Evolutionary conservation across 2,329 filamentous ascomycete species (phyloP).

Genomic region (Balansia obtecta): DNA sequence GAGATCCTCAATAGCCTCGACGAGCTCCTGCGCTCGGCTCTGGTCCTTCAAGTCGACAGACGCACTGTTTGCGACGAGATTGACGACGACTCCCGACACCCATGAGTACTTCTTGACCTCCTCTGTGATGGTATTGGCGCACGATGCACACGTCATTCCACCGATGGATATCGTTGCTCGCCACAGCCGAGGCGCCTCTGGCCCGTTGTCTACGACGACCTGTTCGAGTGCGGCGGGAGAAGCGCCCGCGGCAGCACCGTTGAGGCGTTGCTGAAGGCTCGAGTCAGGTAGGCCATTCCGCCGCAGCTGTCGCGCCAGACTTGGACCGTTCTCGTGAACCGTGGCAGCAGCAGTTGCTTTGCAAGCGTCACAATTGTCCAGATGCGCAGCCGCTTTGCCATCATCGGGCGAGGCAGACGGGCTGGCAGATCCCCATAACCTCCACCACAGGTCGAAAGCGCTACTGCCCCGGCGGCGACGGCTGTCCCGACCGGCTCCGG

Average conservation of each 20-base stretch:
- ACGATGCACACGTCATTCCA: conserved; percentile 65
- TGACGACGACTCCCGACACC: conserved; percentile 47
- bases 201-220: conserved; percentile 12
- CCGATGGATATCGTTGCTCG: conserved; percentile 46
- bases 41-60: conserved; percentile 39
- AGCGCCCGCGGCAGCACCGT: background rate
- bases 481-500: conserved; percentile 13
- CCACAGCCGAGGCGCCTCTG: conserved; percentile 21
- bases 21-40: conserved; percentile 20
- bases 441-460: conserved; percentile 19
- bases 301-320: conserved; percentile 3
- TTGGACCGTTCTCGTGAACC: conserved; percentile 4
- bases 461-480: conserved; percentile 10
- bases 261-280: conserved; percentile 5
- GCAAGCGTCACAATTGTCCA: conserved; percentile 27
- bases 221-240: conserved; percentile 11
- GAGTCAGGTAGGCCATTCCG: conserved; percentile 4
- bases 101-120: conserved; percentile 44
- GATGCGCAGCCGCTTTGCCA: conserved; percentile 19
- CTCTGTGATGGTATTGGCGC: conserved; percentile 48
- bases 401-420: conserved; percentile 13
- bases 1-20: conserved; percentile 43
- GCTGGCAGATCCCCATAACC: conserved; percentile 16
- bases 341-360: conserved; percentile 11
- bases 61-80: conserved; percentile 56